phyloP scores from a whole-genome alignment of 164 flowering plant species.

The Piper betle region DNA sequence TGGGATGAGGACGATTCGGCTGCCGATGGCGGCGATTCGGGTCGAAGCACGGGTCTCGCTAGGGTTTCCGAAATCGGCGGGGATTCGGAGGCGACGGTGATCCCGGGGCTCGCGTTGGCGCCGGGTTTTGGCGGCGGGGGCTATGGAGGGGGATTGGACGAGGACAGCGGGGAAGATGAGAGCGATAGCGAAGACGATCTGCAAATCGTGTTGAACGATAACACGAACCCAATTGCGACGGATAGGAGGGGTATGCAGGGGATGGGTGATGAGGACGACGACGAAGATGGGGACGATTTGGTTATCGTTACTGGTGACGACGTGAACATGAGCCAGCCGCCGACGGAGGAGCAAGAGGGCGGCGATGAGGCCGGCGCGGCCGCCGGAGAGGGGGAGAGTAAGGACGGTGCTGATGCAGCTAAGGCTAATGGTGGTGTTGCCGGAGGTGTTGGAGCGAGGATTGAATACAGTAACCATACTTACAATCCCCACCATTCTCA shows the following conservation, averaged over 20 bases:
- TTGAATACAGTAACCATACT: conserved; percentile 54
- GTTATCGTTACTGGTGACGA: conserved; percentile 59
- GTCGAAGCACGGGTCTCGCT: conserved; percentile 3
- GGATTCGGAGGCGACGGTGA: conserved; percentile 29
- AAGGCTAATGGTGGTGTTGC: conserved; percentile 32
- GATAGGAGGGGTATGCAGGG: conserved; percentile 32
- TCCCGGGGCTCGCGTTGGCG: conserved; percentile 41
- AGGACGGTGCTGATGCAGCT: conserved; percentile 29
- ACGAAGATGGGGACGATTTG: conserved; percentile 66
- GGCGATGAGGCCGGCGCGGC: conserved; percentile 43
- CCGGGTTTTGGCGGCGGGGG: conserved; percentile 7
- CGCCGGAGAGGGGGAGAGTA: conserved; percentile 62
- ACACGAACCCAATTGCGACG: conserved; percentile 23
- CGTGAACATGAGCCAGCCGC: conserved; percentile 24
- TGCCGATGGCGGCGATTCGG: background rate
- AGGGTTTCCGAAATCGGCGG: conserved; percentile 19
- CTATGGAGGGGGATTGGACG: too few species aligned
- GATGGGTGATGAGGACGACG: conserved; percentile 40
- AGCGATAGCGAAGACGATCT: conserved; percentile 89
- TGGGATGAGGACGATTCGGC: background rate
- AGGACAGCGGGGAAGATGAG: background rate
- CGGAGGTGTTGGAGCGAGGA: conserved; percentile 34
- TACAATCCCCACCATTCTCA: conserved; percentile 90
- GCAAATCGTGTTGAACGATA: conserved; percentile 85
- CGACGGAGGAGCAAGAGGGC: conserved; percentile 57